These are phyloP conservation scores for Microsporum canis DNA, from an alignment of 2,329 filamentous ascomycete species.

Conservation along the genomic window DNA sequence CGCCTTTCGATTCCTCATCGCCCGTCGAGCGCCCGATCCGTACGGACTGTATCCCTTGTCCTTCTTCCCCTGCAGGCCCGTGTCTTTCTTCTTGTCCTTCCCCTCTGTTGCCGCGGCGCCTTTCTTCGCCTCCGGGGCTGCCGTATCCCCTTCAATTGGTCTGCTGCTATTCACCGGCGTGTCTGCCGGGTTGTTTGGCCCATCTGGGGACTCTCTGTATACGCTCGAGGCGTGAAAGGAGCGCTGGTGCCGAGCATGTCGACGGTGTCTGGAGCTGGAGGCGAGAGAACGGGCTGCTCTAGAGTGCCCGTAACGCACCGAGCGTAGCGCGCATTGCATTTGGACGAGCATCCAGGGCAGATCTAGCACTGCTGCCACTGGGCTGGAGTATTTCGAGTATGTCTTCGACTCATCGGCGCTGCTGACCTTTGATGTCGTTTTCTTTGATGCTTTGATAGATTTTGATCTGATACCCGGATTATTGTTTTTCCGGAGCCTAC, in stretches of 20 bases:
- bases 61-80: neutral
- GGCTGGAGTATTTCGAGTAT: slow-evolving; percentile 2
- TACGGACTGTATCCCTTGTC: slow-evolving; percentile 23
- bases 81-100: neutral
- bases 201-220: neutral
- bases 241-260: neutral
- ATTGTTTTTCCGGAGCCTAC: neutral
- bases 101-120: neutral
- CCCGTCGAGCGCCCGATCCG: slow-evolving; percentile 30
- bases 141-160: neutral
- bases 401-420: neutral
- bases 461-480: neutral
- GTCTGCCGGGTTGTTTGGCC: neutral
- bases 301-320: slow-evolving; percentile 17
- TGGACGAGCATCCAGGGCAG: slow-evolving; percentile 20
- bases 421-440: neutral
- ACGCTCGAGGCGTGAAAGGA: slow-evolving; percentile 5
- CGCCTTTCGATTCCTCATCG: slow-evolving; percentile 24
- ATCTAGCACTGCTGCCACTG: slow-evolving; percentile 11
- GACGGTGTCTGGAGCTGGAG: neutral
- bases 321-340: slow-evolving; percentile 30
- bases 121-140: neutral
- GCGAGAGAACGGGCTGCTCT: neutral
- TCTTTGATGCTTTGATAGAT: neutral
- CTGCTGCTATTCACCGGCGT: neutral